These are phyloP conservation scores for Jacaranda copaia DNA, from an alignment of 257 asterid genomes.

Conservation along the genomic window DNA sequence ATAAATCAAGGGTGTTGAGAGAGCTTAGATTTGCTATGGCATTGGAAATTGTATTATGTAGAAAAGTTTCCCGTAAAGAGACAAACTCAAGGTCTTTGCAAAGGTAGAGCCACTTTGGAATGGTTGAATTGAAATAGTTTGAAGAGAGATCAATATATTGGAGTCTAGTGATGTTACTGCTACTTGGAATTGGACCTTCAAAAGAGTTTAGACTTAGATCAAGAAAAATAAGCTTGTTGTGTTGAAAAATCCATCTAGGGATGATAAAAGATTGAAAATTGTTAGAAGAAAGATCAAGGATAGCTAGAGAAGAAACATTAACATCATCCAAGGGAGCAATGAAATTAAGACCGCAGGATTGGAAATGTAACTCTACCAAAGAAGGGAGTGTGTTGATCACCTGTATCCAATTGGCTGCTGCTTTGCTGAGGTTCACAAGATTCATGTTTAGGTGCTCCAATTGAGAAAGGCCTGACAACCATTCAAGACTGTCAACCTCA, in stretches of 20 bases:
- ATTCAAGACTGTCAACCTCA: neutral
- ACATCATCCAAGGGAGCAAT: too few species aligned
- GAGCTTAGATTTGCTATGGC: slow-evolving; percentile 20
- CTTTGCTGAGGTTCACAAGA: slow-evolving; percentile 12
- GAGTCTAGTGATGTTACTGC: neutral
- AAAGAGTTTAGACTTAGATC: neutral
- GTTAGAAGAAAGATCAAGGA: neutral
- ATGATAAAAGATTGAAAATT: neutral
- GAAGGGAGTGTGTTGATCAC: slow-evolving; percentile 35
- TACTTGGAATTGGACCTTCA: slow-evolving; percentile 6
- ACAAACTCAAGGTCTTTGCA: slow-evolving; percentile 21
- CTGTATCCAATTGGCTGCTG: neutral
- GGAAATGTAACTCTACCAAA: slow-evolving; percentile 21
- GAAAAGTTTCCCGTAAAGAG: neutral
- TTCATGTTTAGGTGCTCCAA: slow-evolving; percentile 29
- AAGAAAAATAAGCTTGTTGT: slow-evolving; percentile 1
- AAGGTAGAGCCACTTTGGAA: slow-evolving; percentile 28
- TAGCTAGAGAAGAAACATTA: neutral
- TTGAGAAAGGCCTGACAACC: slow-evolving; percentile 27
- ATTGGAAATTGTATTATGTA: slow-evolving; percentile 6
- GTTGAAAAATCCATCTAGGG: slow-evolving; percentile 23
- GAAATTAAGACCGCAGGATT: neutral
- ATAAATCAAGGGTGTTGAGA: slow-evolving; percentile 18
- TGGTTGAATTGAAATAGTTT: slow-evolving; percentile 22
- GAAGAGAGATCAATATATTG: neutral